Evolutionary conservation across 768 basidiomycete genomes (phyloP).

Genomic region (Tricholoma sp.): DNA sequence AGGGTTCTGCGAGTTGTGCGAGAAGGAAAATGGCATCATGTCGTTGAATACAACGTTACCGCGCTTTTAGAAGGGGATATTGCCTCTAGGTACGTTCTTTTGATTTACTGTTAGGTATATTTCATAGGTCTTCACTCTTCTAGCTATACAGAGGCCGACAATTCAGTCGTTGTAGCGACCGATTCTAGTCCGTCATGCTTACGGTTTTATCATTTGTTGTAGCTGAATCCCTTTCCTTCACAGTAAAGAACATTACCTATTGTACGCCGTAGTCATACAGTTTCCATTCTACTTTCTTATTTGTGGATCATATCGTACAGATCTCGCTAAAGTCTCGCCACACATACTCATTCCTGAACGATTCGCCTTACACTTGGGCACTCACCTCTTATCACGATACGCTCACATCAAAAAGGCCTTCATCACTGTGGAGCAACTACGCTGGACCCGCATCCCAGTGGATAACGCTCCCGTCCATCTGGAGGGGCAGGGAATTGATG

Average conservation of each 20-base stretch:
- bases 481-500: slow-evolving; percentile 30
- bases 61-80: slow-evolving; percentile 82
- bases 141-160: slow-evolving; percentile 87
- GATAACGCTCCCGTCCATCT: slow-evolving; percentile 24
- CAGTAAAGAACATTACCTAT: slow-evolving; percentile 68
- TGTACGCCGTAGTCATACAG: slow-evolving; percentile 32
- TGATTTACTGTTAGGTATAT: neutral
- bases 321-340: slow-evolving; percentile 85
- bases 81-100: slow-evolving; percentile 51
- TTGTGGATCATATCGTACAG: slow-evolving; percentile 25
- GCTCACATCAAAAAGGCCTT: slow-evolving; percentile 67
- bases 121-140: neutral
- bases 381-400: slow-evolving; percentile 79
- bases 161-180: slow-evolving; percentile 83
- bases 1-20: slow-evolving; percentile 84
- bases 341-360: slow-evolving; percentile 78
- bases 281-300: neutral
- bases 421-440: slow-evolving; percentile 70
- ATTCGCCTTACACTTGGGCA: slow-evolving; percentile 84
- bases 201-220: neutral
- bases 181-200: slow-evolving; percentile 69
- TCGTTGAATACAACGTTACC: slow-evolving; percentile 83
- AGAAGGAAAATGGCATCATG: slow-evolving; percentile 55
- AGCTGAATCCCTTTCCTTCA: neutral
- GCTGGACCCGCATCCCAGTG: slow-evolving; percentile 69